Evolutionary conservation across 2,329 filamentous ascomycete genomes (phyloP).

Genomic region (Macroventuria anomochaeta): DNA sequence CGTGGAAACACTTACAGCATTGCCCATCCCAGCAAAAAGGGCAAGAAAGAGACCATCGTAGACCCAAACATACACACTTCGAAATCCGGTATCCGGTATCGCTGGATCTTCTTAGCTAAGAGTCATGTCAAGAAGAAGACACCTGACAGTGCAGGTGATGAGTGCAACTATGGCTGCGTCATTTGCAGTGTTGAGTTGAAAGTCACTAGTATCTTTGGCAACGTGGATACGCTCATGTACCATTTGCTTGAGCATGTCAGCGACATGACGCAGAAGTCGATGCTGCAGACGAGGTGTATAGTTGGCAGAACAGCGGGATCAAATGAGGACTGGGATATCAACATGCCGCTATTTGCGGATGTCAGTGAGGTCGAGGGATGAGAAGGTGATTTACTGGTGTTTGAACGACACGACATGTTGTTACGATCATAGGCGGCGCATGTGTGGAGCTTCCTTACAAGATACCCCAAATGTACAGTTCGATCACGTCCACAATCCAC

Average conservation of each 20-base stretch:
- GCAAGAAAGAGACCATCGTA: constrained; percentile 37
- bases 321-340: constrained; percentile 49
- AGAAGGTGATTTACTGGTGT: neutral
- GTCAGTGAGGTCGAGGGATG: constrained; percentile 18
- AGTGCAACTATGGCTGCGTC: constrained; percentile 46
- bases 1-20: constrained; percentile 35
- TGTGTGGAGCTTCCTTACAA: neutral
- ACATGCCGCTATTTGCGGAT: constrained; percentile 37
- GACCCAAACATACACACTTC: constrained; percentile 37
- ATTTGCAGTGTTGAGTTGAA: constrained; percentile 44
- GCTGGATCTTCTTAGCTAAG: constrained; percentile 51
- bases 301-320: constrained; percentile 42
- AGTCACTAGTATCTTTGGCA: constrained; percentile 45
- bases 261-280: constrained; percentile 35
- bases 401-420: neutral
- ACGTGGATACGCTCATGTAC: constrained; percentile 49
- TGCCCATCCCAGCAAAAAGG: constrained; percentile 33
- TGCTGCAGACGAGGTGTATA: constrained; percentile 43
- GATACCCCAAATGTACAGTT: neutral
- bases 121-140: constrained; percentile 36
- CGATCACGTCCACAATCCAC: neutral
- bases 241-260: constrained; percentile 49
- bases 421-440: neutral
- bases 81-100: constrained; percentile 43
- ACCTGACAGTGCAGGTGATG: constrained; percentile 15